Percentiles rank a stretch among this genome's conserved stretches.
phyloP scores from a whole-genome alignment of 192 early-diverging fungal species.

The Powellomyces hirtus region DNA sequence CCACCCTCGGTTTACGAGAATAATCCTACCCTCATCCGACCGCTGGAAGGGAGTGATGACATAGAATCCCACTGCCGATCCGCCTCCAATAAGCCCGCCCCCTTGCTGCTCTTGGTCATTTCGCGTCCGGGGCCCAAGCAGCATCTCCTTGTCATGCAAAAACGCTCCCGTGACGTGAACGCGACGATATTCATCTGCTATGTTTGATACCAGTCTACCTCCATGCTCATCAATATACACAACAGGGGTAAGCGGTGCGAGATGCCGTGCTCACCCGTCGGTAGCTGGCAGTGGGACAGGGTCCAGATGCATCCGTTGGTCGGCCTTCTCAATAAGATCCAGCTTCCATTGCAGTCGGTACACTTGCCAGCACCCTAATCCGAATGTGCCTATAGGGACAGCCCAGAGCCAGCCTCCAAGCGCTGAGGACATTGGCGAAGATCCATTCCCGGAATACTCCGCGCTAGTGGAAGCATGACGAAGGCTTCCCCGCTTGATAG shows the following conservation, averaged over 20 bases:
- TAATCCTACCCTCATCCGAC: conserved; percentile 41
- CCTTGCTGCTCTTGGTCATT: conserved; percentile 7
- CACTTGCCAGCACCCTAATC: conserved; percentile 66
- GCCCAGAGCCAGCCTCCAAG: conserved; percentile 29
- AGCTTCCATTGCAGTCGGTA: conserved; percentile 88
- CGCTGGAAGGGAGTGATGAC: conserved; percentile 38
- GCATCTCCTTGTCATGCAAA: conserved; percentile 73
- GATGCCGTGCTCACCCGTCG: no score
- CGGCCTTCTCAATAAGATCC: conserved; percentile 71
- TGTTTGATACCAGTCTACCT: no score
- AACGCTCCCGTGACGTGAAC: conserved; percentile 69
- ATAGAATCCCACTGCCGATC: conserved; percentile 30
- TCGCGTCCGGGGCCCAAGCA: conserved; percentile 70
- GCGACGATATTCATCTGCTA: conserved; percentile 73
- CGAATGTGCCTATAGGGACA: conserved; percentile 19
- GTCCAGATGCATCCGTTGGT: conserved; percentile 50
- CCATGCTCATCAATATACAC: no score
- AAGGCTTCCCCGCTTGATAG: no score
- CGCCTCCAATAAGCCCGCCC: conserved; percentile 14
- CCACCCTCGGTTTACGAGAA: conserved; percentile 90
- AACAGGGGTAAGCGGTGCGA: no score
- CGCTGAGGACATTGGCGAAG: no score
- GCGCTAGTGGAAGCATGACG: no score
- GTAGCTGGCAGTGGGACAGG: conserved; percentile 36
- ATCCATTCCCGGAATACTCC: no score